Evolutionary conservation across 2,329 filamentous ascomycete species (phyloP).

Genomic region (Parasarocladium wereldwijsianum): DNA sequence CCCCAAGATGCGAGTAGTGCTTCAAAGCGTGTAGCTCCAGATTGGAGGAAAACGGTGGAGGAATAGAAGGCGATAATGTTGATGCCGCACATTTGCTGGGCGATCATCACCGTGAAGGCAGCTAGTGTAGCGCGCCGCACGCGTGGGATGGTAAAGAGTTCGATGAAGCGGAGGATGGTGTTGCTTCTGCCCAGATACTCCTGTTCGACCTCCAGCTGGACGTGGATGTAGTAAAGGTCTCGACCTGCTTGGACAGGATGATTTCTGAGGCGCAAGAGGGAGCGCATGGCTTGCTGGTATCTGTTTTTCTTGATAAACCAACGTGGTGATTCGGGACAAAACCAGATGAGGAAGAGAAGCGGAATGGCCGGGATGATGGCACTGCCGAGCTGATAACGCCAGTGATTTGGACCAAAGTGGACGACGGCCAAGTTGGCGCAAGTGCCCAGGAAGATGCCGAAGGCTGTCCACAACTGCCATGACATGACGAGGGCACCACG

Average conservation of each 20-base stretch:
- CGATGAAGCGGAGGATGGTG: constrained; percentile 46
- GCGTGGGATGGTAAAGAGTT: constrained; percentile 55
- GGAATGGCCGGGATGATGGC: constrained; percentile 47
- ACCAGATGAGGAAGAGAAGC: constrained; percentile 41
- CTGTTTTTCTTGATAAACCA: constrained; percentile 54
- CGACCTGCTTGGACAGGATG: constrained; percentile 41
- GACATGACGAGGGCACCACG: constrained; percentile 70
- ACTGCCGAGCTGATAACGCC: constrained; percentile 50
- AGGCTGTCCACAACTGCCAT: constrained; percentile 57
- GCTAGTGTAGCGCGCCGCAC: constrained; percentile 60
- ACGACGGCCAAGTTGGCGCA: constrained; percentile 39
- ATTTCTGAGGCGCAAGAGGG: constrained; percentile 36
- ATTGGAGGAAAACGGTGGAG: constrained; percentile 43
- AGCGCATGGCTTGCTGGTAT: constrained; percentile 44
- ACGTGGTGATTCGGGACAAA: constrained; percentile 51
- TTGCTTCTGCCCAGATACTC: constrained; percentile 33
- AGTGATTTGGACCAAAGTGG: constrained; percentile 24
- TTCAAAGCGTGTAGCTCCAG: constrained; percentile 37
- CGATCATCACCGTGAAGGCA: constrained; percentile 68
- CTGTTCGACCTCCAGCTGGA: constrained; percentile 46
- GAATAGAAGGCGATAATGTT: constrained; percentile 70
- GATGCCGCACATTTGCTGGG: constrained; percentile 55
- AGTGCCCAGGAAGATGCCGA: constrained; percentile 47
- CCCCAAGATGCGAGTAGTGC: constrained; percentile 46
- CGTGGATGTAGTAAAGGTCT: constrained; percentile 50